A percentile compares a stretch with the other conserved stretches of the same genome.
phyloP scores from a whole-genome alignment of 1,284 basidiomycete species.

The Tetrapyrgos nigripes region DNA sequence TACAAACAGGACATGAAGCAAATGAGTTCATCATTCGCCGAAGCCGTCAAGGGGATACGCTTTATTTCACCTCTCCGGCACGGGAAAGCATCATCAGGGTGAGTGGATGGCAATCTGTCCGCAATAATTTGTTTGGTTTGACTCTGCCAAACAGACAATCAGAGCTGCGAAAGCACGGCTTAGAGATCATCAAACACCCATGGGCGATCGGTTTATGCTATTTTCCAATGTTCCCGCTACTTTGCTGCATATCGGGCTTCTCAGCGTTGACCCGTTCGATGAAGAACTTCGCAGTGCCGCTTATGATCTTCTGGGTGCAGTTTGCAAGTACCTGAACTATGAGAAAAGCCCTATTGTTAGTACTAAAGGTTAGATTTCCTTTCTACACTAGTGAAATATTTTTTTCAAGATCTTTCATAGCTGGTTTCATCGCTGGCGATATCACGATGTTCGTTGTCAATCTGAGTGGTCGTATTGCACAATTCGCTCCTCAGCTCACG shows the following conservation, averaged over 20 bases:
- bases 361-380: conserved; percentile 61
- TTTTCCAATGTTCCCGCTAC: conserved; percentile 87
- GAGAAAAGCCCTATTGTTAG: conserved; percentile 74
- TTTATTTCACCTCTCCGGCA: conserved; percentile 72
- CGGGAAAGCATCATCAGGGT: conserved; percentile 83
- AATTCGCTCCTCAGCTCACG: conserved; percentile 79
- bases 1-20: conserved; percentile 75
- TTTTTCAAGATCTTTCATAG: conserved; percentile 40
- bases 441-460: conserved; percentile 66
- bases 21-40: conserved; percentile 84
- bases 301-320: conserved; percentile 79
- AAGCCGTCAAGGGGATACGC: conserved; percentile 69
- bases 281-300: conserved; percentile 80
- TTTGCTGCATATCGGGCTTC: conserved; percentile 81
- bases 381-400: conserved; percentile 4
- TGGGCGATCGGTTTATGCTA: conserved; percentile 74
- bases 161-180: conserved; percentile 73
- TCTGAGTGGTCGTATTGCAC: conserved; percentile 77
- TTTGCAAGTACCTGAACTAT: conserved; percentile 81
- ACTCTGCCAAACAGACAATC: conserved; percentile 53
- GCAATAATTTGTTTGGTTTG: conserved; percentile 6
- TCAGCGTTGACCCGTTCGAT: conserved; percentile 76
- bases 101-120: conserved; percentile 10
- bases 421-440: conserved; percentile 78
- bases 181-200: conserved; percentile 59